phyloP scores from a whole-genome alignment of 805 yeast genomes.

The Candida morakotiae region DNA sequence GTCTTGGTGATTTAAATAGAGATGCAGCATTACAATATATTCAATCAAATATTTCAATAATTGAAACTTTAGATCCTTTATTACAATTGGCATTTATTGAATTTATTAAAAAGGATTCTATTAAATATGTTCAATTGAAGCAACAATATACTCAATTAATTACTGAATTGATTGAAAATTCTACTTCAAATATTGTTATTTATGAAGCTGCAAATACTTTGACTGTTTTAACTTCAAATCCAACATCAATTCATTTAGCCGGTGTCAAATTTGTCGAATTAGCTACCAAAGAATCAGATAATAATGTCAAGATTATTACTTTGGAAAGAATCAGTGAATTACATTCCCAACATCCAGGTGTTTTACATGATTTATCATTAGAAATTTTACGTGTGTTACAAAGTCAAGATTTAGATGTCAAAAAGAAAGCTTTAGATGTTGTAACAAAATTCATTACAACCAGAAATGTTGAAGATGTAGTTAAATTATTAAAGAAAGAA shows the following conservation, averaged over 20 bases:
- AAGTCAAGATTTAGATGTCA: conserved; percentile 89
- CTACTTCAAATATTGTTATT: conserved; percentile 67
- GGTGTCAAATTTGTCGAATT: conserved; percentile 84
- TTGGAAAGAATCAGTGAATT: conserved; percentile 80
- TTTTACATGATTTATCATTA: conserved; percentile 75
- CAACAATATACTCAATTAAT: conserved; percentile 70
- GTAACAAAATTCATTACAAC: conserved; percentile 76
- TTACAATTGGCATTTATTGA: conserved; percentile 88
- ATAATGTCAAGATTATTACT: conserved; percentile 89
- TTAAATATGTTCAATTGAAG: conserved; percentile 57
- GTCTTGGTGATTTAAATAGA: conserved; percentile 76
- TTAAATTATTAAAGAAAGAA: conserved; percentile 88
- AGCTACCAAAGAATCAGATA: conserved; percentile 91
- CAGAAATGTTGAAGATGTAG: conserved; percentile 91
- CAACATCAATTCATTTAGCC: conserved; percentile 67
- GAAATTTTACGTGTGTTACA: conserved; percentile 82
- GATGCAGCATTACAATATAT: conserved; percentile 80
- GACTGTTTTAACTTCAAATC: conserved; percentile 57
- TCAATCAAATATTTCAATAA: conserved; percentile 58
- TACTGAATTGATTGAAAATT: conserved; percentile 65
- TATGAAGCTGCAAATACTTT: conserved; percentile 90
- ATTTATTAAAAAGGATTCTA: conserved; percentile 81
- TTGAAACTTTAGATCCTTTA: conserved; percentile 72
- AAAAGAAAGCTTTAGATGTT: conserved; percentile 80
- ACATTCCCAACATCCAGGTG: conserved; percentile 71